Evolutionary conservation across 2,329 filamentous ascomycete species (phyloP).

Genomic region (Apiospora koreana): DNA sequence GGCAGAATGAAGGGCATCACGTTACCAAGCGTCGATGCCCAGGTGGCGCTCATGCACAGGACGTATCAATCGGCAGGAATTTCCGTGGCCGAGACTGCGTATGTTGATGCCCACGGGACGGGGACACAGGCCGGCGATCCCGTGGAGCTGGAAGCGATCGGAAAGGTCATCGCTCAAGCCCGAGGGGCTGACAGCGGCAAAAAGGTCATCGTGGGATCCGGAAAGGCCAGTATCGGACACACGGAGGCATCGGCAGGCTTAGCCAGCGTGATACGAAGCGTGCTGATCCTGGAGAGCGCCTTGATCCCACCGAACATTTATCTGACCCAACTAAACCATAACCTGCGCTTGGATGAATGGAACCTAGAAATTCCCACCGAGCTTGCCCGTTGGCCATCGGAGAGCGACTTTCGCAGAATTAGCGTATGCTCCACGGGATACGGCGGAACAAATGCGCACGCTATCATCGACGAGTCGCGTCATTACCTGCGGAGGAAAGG

Average conservation of each 20-base stretch:
- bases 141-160: conserved; percentile 9
- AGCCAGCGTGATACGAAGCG: neutral
- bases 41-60: conserved; percentile 49
- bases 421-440: conserved; percentile 6
- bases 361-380: neutral
- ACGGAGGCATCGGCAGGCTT: neutral
- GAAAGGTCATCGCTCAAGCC: neutral
- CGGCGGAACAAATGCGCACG: neutral
- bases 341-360: conserved; percentile 1
- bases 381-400: neutral
- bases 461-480: neutral
- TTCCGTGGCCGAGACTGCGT: neutral
- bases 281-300: neutral
- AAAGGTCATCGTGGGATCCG: neutral
- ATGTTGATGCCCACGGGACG: conserved; percentile 8
- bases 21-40: conserved; percentile 22
- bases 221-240: neutral
- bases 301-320: conserved; percentile 1
- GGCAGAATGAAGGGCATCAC: conserved; percentile 9
- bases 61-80: conserved; percentile 49
- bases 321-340: neutral
- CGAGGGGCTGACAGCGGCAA: neutral
- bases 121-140: neutral
- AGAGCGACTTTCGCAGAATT: neutral
- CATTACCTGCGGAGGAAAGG: neutral